Conservation (phyloP, 164 flowering plant species). For the Sextonia rubra region DNA sequence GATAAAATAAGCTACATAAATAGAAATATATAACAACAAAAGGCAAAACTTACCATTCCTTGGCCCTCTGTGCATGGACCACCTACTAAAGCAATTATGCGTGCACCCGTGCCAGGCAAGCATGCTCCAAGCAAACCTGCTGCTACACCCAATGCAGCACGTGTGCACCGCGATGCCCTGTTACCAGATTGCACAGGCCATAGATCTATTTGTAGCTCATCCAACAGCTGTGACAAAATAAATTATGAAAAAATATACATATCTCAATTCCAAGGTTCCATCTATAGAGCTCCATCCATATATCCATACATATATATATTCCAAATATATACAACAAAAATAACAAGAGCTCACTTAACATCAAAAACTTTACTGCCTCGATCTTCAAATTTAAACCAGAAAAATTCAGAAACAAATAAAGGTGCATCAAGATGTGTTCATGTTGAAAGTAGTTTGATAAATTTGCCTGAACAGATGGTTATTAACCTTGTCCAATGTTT, state of each 20-base stretch:
- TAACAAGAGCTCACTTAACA: no score
- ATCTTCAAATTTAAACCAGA: no score
- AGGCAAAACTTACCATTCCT: conserved; percentile 54
- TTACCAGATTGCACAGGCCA: conserved; percentile 83
- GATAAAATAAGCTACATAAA: no score
- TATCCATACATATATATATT: no score
- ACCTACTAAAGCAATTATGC: conserved; percentile 83
- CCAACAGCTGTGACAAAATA: conserved; percentile 51
- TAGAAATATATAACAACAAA: no score
- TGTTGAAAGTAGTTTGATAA: not conserved
- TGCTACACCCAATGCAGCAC: conserved; percentile 90
- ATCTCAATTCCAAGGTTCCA: no score
- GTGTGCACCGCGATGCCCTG: conserved; percentile 76
- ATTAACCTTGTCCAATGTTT: not conserved
- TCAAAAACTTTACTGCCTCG: not conserved
- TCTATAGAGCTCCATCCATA: no score
- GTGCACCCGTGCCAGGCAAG: conserved; percentile 80
- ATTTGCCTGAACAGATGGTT: not conserved
- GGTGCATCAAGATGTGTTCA: not conserved
- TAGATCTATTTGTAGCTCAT: conserved; percentile 83
- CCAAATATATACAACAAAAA: no score
- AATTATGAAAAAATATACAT: no score
- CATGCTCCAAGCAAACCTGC: conserved; percentile 88
- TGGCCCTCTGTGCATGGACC: conserved; percentile 99
- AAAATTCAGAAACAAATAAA: no score